Evolutionary conservation across 2,329 filamentous ascomycete species (phyloP), one percentile per base, ranked within the genome.

Genomic region (Metarhizium humberi): DNA sequence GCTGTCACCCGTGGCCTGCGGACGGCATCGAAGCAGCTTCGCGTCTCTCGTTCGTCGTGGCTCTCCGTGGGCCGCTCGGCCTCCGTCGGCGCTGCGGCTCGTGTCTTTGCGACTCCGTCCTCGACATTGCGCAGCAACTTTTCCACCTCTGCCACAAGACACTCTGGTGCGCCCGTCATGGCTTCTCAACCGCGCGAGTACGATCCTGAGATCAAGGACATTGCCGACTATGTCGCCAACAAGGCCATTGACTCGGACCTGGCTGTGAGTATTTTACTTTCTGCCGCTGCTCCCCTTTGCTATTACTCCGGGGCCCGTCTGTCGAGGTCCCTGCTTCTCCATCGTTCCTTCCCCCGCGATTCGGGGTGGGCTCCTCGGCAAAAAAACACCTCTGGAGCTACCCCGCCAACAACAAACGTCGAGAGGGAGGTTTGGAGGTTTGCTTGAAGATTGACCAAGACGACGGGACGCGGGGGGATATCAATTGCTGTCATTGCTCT

Each of bases 151-250:
- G 64, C 73, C 61, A 66, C 74, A 52, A 71, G 72, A 62, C 69
- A 71, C 61, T 79, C 76, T 55, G 72, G 73, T 61, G 76, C 78
- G 63, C 74, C 78, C 63, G 68, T 73, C 63, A 75, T 75, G 71
- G 71, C 81, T 67, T 69, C 77, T 48, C 70, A 76, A 65, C 67
- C 72, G 58, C 75, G 80, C 70, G 79, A 85, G 63, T 96, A 92
- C 73, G 92, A 97, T 70, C 84, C 88, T 60, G 92, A 96, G 77
- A 94, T 97, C 73, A 86, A 85, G 73, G 92, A 97, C 71, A 96
- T 99, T 79, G 92, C 92, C 60, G 84, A 81, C 74, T 99, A 96
- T 75, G 88, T 97, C 70, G 90, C 95, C 80, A 89, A 92, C 71
- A 92, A 92, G 73, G 81, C 89, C 56, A 87, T 97, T 67, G 80